Base-by-base conservation (phyloP, 192 early-diverging fungal species). In the Linderina pennispora region DNA sequence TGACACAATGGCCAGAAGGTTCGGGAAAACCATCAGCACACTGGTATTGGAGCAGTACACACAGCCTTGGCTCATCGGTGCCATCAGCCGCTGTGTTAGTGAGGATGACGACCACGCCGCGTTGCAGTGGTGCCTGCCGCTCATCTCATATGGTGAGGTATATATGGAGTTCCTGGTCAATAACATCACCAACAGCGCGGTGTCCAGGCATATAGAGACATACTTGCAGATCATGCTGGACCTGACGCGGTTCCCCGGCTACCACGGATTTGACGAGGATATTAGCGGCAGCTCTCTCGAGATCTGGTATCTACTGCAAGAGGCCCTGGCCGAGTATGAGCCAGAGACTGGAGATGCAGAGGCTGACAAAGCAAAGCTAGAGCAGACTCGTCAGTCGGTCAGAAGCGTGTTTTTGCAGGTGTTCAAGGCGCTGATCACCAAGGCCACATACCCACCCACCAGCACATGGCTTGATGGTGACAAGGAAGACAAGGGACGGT, bases 221-320 rank as follows among this genome's bases (percentile, higher is more conserved):
- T 56, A 45, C 20, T 35, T 70, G 36, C 55, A 59, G 43, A 45
- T 58, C 20, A 75, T 83, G 55, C 65, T 90, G 50, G 77, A 70
- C 11, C 76, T 87, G 50, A 80, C 79, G 11, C 76, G 77, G 43
- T 87, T 79, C 46, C 79, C 83, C 3, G 87, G 87, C 3, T 75
- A 81, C 40, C 80, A 75, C 32, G 85, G 78, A 3, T 63, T 76
- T 21, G 80, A 84, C 43, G 82, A 90, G 54, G 79, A 78, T 21
- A 60, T 84, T 47, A 82, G 80, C 40, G 85, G 84, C 33, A 64
- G 82, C 33, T 73, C 86, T 4, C 77, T 88, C 14, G 78, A 80
- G 43, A 82, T 87, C 45, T 89, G 87, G 87, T 84, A 77, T 25
- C 50, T 79, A 36, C 53, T 87, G 9, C 85, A 89, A 52, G 87